A percentile compares a stretch with the other conserved stretches of the same genome.
phyloP scores from a whole-genome alignment of 164 flowering plant genomes.

The Chimonanthus praecox region DNA sequence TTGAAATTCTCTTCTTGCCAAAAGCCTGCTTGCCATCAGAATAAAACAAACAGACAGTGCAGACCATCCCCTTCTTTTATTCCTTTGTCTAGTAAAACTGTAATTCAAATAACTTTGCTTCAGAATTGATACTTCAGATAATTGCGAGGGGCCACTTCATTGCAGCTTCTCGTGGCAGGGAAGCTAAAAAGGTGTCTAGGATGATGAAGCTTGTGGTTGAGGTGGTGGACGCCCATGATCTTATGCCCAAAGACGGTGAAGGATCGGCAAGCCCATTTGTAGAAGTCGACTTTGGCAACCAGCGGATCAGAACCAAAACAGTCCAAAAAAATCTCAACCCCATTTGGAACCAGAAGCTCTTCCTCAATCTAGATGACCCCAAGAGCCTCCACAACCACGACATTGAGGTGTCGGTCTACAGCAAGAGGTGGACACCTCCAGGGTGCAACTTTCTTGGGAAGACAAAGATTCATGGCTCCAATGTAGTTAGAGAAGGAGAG shows the following conservation, averaged over 20 bases:
- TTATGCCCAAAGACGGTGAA: constrained; percentile 19
- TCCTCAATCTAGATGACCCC: constrained; percentile 9
- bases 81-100: constrained; percentile 10
- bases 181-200: neutral
- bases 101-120: constrained; percentile 14
- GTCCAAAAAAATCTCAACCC: constrained; percentile 16
- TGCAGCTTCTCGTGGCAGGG: constrained; percentile 10
- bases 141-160: constrained; percentile 3
- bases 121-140: constrained; percentile 11
- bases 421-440: constrained; percentile 9
- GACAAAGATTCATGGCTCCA: constrained; percentile 17
- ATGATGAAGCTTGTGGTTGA: constrained; percentile 23
- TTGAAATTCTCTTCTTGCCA: too few species aligned
- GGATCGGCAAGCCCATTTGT: constrained; percentile 16
- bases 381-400: neutral
- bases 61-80: constrained; percentile 1
- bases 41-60: too few species aligned
- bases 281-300: constrained; percentile 15
- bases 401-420: constrained; percentile 14
- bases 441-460: constrained; percentile 17
- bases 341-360: constrained; percentile 14
- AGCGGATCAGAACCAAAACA: constrained; percentile 8
- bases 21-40: too few species aligned
- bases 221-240: constrained; percentile 20
- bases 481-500: constrained; percentile 3